A percentile compares a stretch with the other conserved stretches of the same genome.
Conservation (phyloP, 495 filamentous ascomycete species). For the Aspergillus biplanus region DNA sequence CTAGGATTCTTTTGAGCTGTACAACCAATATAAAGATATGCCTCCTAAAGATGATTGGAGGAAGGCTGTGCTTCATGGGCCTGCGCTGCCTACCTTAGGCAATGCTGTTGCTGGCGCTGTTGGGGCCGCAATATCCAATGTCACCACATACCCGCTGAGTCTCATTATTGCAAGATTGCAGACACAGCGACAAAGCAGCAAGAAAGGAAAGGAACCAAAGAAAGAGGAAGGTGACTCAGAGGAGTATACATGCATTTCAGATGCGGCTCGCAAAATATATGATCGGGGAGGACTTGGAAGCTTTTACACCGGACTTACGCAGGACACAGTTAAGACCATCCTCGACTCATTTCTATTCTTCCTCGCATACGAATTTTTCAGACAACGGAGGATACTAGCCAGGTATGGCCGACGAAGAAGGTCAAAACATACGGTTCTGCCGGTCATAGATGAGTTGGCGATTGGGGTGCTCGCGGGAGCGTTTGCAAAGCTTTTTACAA, state of each 20-base stretch:
- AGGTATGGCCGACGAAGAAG: slow-evolving; percentile 35
- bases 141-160: slow-evolving; percentile 80
- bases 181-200: slow-evolving; percentile 64
- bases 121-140: slow-evolving; percentile 79
- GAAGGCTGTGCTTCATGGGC: slow-evolving; percentile 43
- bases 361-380: slow-evolving; percentile 74
- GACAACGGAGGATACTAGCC: slow-evolving; percentile 60
- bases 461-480: slow-evolving; percentile 80
- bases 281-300: slow-evolving; percentile 65
- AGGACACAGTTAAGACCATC: slow-evolving; percentile 74
- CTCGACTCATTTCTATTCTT: slow-evolving; percentile 85
- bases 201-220: slow-evolving; percentile 26
- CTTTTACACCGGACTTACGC: slow-evolving; percentile 74
- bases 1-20: slow-evolving; percentile 56
- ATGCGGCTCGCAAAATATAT: slow-evolving; percentile 76
- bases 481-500: slow-evolving; percentile 76
- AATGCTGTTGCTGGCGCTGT: slow-evolving; percentile 82
- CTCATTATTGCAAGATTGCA: slow-evolving; percentile 86
- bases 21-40: slow-evolving; percentile 48
- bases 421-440: slow-evolving; percentile 54
- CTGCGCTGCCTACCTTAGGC: slow-evolving; percentile 79
- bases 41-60: slow-evolving; percentile 40
- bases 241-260: slow-evolving; percentile 62
- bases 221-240: slow-evolving; percentile 27
- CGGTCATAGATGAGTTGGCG: slow-evolving; percentile 71